A percentile compares a stretch with the other conserved stretches of the same genome.
These are phyloP conservation scores for Wickerhamiella kazuoi DNA, from an alignment of 805 yeast genomes.

Conservation along the genomic window DNA sequence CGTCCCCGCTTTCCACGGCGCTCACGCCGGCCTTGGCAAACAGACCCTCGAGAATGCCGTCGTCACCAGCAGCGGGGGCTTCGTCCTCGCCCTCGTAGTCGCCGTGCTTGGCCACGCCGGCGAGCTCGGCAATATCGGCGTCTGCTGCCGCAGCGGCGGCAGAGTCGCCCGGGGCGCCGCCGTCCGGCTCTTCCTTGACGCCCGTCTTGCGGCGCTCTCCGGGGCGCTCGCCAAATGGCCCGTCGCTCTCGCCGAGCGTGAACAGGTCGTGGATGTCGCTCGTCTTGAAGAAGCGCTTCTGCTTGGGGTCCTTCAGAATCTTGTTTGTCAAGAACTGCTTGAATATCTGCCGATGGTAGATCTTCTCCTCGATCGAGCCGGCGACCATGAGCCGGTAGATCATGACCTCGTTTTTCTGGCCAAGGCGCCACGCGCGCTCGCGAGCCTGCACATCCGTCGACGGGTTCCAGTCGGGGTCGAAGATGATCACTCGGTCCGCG, in stretches of 20 bases:
- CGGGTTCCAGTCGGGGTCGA: constrained; percentile 98
- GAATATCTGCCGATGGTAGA: constrained; percentile 90
- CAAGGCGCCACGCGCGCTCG: constrained; percentile 93
- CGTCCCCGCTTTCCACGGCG: constrained; percentile 61
- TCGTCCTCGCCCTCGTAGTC: constrained; percentile 38
- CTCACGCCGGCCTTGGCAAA: constrained; percentile 56
- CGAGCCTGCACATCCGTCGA: constrained; percentile 94
- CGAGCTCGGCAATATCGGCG: constrained; percentile 19
- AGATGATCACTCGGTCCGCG: constrained; percentile 84
- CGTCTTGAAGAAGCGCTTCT: constrained; percentile 77
- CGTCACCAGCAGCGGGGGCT: constrained; percentile 25
- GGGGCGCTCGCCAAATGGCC: constrained; percentile 53
- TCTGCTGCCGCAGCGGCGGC: constrained; percentile 10
- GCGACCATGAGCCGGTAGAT: constrained; percentile 85
- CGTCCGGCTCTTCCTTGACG: background rate
- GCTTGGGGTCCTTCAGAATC: constrained; percentile 88
- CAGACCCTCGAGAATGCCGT: constrained; percentile 53
- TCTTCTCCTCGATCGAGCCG: constrained; percentile 91
- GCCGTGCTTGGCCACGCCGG: constrained; percentile 14
- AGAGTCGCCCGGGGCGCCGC: background rate
- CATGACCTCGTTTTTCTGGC: constrained; percentile 81
- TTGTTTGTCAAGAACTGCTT: constrained; percentile 87
- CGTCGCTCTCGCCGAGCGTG: constrained; percentile 52
- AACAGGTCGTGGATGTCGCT: constrained; percentile 84
- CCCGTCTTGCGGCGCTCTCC: constrained; percentile 28